Evolutionary conservation across 2,329 filamentous ascomycete species (phyloP).

Genomic region (Neonectria ditissima): DNA sequence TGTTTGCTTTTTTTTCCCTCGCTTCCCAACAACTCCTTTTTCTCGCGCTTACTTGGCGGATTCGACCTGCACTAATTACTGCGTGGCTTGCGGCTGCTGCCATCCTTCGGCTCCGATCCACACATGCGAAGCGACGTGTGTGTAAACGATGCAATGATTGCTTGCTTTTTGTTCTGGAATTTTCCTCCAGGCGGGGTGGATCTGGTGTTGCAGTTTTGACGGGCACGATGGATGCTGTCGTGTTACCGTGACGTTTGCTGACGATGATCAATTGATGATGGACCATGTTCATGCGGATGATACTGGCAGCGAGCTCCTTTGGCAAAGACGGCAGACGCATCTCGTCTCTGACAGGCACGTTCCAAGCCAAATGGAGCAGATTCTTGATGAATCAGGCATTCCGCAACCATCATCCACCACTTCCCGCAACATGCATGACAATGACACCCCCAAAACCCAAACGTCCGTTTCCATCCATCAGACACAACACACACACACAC

Average conservation of each 20-base stretch:
- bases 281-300: slow-evolving; percentile 13
- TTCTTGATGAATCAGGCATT: not conserved
- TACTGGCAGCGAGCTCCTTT: not conserved
- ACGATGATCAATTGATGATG: slow-evolving; percentile 4
- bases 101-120: slow-evolving; percentile 9
- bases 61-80: slow-evolving; percentile 7
- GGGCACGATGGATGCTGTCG: not conserved
- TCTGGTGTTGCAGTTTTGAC: slow-evolving; percentile 26
- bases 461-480: not conserved
- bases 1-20: not conserved
- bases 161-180: slow-evolving; percentile 45
- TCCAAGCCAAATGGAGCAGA: not conserved
- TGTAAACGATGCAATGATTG: slow-evolving; percentile 15
- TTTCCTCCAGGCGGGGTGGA: slow-evolving; percentile 33
- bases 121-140: not conserved
- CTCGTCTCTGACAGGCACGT: not conserved
- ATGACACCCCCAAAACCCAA: not conserved
- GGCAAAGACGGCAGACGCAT: not conserved
- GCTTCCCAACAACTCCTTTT: slow-evolving; percentile 3
- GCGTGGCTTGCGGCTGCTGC: slow-evolving; percentile 20
- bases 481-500: not conserved
- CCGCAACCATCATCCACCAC: not conserved
- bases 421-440: not conserved
- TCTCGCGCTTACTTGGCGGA: not conserved
- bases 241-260: slow-evolving; percentile 21